A percentile compares a stretch with the other conserved stretches of the same genome.
Evolutionary conservation across 352 stramenopile species (phyloP).

Genomic region (Globisporangium echinulatum): DNA sequence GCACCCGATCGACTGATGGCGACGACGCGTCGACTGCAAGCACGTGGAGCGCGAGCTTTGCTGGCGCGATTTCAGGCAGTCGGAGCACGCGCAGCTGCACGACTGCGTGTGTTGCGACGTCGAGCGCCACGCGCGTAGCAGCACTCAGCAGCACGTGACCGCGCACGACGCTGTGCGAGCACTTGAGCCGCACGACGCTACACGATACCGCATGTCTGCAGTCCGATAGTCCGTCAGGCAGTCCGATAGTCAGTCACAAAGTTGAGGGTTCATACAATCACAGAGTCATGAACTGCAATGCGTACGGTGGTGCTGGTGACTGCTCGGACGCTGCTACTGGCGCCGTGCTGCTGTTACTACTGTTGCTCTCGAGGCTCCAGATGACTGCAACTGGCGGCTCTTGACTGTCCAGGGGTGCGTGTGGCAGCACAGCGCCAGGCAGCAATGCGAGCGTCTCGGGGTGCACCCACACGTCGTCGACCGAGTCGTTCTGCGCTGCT

Average conservation of each 20-base stretch:
- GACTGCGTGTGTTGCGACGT: conserved; percentile 11
- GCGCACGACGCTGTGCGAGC: conserved; percentile 23
- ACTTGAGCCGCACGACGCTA: conserved; percentile 37
- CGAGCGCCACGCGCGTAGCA: conserved; percentile 13
- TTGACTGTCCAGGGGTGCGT: conserved; percentile 18
- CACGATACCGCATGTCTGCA: conserved; percentile 9
- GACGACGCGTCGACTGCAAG: conserved; percentile 6
- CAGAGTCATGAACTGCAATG: too few relatives aligned
- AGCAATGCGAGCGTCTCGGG: conserved; percentile 49
- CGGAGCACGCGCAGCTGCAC: conserved; percentile 50
- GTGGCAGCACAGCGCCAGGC: conserved; percentile 38
- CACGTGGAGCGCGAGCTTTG: conserved; percentile 23
- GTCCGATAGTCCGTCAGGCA: conserved; percentile 1
- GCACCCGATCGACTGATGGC: conserved; percentile 9
- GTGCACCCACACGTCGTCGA: conserved; percentile 67
- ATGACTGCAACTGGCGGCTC: conserved; percentile 33
- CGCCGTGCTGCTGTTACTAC: background rate
- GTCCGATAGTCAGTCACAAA: too few relatives aligned
- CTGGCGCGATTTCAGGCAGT: conserved; percentile 32
- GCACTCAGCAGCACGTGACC: conserved; percentile 33
- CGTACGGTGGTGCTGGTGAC: background rate
- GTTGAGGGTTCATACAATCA: too few relatives aligned
- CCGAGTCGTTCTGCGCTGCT: conserved; percentile 17
- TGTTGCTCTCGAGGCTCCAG: conserved; percentile 20
- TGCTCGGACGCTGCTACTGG: background rate